These are phyloP conservation scores for Evernia prunastri DNA, from an alignment of 495 filamentous ascomycete genomes.

Conservation along the genomic window DNA sequence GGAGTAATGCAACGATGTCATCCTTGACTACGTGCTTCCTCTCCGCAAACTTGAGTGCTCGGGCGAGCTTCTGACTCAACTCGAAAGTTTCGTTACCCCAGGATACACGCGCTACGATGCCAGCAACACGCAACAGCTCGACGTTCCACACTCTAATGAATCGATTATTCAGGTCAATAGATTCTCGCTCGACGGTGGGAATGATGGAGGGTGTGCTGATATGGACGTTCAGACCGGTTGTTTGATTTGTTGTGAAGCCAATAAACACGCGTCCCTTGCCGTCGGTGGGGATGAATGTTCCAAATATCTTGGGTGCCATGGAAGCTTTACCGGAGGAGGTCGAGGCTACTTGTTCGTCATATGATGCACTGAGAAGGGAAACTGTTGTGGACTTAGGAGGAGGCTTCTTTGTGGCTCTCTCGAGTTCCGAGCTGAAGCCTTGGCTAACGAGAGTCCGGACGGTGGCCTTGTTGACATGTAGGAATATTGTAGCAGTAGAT, in stretches of 20 bases:
- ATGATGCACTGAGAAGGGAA: slow-evolving; percentile 81
- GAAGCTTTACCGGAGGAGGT: slow-evolving; percentile 47
- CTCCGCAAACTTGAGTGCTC: slow-evolving; percentile 31
- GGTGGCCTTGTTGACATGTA: slow-evolving; percentile 76
- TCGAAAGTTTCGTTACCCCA: slow-evolving; percentile 80
- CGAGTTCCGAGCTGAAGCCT: slow-evolving; percentile 74
- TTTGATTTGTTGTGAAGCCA: slow-evolving; percentile 95
- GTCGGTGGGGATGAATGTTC: slow-evolving; percentile 82
- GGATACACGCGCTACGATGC: slow-evolving; percentile 80
- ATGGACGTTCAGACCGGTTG: slow-evolving; percentile 87
- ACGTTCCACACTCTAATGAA: slow-evolving; percentile 92
- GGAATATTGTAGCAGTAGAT: slow-evolving; percentile 70
- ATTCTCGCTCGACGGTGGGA: slow-evolving; percentile 96
- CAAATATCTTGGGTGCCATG: slow-evolving; percentile 70
- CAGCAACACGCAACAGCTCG: slow-evolving; percentile 88
- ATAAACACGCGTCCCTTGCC: slow-evolving; percentile 82
- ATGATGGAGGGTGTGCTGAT: slow-evolving; percentile 98
- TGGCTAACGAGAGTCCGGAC: slow-evolving; percentile 63
- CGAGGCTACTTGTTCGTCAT: slow-evolving; percentile 65
- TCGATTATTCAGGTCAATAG: slow-evolving; percentile 90
- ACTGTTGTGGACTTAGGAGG: slow-evolving; percentile 81
- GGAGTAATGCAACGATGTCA: slow-evolving; percentile 59
- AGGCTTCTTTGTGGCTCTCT: slow-evolving; percentile 93
- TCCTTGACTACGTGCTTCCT: slow-evolving; percentile 48
- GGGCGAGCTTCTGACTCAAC: slow-evolving; percentile 45